These are phyloP conservation scores for Cercospora berteroae DNA, from an alignment of 2,329 filamentous ascomycete species.

Conservation along the genomic window DNA sequence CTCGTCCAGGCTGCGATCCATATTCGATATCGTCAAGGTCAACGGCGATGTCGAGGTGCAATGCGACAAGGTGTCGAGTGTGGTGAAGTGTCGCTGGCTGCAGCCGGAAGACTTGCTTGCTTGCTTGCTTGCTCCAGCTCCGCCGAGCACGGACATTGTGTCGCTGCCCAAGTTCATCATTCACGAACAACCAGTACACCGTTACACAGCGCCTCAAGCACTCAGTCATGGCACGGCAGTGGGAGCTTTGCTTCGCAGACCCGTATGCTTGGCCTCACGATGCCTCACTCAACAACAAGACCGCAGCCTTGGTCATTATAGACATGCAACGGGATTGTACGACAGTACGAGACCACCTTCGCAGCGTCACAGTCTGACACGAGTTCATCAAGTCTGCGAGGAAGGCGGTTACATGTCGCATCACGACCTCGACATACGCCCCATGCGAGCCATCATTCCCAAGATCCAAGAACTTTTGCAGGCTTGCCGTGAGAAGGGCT, in stretches of 20 bases:
- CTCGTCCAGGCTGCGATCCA: conserved; percentile 65
- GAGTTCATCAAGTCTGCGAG: conserved; percentile 40
- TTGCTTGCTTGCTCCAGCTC: not conserved
- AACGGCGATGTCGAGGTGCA: conserved; percentile 4
- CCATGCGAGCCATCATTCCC: conserved; percentile 48
- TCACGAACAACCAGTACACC: conserved; percentile 2
- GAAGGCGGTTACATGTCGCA: conserved; percentile 50
- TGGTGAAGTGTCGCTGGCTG: not conserved
- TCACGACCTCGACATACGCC: conserved; percentile 47
- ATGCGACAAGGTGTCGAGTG: not conserved
- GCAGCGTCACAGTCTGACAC: not conserved
- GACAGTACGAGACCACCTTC: conserved; percentile 2
- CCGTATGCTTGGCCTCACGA: too few species aligned
- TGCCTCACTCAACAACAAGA: too few species aligned
- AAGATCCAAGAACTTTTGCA: too few species aligned
- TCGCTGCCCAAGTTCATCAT: not conserved
- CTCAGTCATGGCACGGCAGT: too few species aligned
- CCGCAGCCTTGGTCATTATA: conserved; percentile 54
- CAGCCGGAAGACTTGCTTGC: not conserved
- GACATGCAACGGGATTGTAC: conserved; percentile 56
- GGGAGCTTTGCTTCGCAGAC: too few species aligned
- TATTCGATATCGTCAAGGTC: conserved; percentile 31
- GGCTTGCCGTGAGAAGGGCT: conserved; percentile 42
- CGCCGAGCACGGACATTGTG: not conserved
- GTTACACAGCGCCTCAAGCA: not conserved